Evolutionary conservation across 2,329 filamentous ascomycete genomes (phyloP).

Genomic region (Penicillium glabrum): DNA sequence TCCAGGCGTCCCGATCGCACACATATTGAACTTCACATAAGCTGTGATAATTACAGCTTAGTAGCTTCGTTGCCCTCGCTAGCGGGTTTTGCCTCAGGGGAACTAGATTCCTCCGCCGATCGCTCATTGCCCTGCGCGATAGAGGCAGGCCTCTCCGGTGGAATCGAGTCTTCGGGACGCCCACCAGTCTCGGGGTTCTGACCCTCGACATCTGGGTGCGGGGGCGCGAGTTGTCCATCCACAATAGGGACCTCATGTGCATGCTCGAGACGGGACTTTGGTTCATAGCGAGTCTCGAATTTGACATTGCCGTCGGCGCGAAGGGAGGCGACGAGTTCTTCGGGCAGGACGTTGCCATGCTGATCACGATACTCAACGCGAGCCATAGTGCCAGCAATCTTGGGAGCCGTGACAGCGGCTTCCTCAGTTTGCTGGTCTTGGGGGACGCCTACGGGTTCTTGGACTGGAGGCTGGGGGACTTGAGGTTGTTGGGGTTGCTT

Average conservation of each 20-base stretch:
- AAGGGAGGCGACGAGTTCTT: conserved; percentile 78
- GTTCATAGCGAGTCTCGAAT: conserved; percentile 95
- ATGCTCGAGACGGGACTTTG: conserved; percentile 74
- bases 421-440: conserved; percentile 16
- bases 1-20: too few species aligned
- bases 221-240: conserved; percentile 46
- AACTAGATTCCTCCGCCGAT: conserved; percentile 35
- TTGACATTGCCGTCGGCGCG: conserved; percentile 78
- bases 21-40: background rate
- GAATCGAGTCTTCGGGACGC: conserved; percentile 36
- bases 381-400: conserved; percentile 64
- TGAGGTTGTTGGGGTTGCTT: background rate
- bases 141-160: conserved; percentile 41
- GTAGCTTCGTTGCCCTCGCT: conserved; percentile 51
- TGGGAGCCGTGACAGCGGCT: conserved; percentile 22
- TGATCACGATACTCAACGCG: conserved; percentile 93
- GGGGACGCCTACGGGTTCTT: conserved; percentile 1
- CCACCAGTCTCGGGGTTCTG: conserved; percentile 57
- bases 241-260: conserved; percentile 70
- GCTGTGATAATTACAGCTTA: conserved; percentile 12
- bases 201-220: conserved; percentile 59
- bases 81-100: conserved; percentile 45
- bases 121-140: conserved; percentile 37
- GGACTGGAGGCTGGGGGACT: background rate
- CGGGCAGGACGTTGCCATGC: conserved; percentile 81